phyloP scores from a whole-genome alignment of 2,329 filamentous ascomycete species.

The Pseudogymnoascus sp. region DNA sequence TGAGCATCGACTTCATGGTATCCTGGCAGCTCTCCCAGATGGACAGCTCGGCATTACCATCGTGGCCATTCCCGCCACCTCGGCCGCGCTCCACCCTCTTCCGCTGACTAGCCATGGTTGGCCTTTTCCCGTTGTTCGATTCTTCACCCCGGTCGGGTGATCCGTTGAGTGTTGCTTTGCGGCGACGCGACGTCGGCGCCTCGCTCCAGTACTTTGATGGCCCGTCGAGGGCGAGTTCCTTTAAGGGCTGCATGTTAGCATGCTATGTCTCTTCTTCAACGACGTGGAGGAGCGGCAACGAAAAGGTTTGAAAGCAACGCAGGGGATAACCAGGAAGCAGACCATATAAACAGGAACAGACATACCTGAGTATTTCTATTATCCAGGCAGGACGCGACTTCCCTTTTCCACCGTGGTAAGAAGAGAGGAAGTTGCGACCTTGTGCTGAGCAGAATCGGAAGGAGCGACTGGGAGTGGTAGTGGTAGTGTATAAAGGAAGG shows the following conservation, averaged over 20 bases:
- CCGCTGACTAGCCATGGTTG: background rate
- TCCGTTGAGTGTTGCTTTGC: background rate
- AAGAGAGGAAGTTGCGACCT: slow-evolving; percentile 6
- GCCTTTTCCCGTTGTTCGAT: background rate
- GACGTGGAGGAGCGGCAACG: background rate
- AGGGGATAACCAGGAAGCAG: slow-evolving; percentile 5
- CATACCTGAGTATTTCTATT: slow-evolving; percentile 9
- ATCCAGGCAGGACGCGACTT: slow-evolving; percentile 6
- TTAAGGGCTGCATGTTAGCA: background rate
- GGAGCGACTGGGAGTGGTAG: background rate
- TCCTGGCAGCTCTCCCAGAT: slow-evolving; percentile 7
- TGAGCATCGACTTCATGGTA: background rate
- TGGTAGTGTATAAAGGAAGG: background rate
- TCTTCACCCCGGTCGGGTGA: background rate
- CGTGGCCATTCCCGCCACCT: background rate
- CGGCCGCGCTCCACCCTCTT: slow-evolving; percentile 6
- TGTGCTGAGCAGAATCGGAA: background rate
- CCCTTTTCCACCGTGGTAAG: background rate
- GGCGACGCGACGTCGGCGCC: background rate
- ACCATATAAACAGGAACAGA: slow-evolving; percentile 7
- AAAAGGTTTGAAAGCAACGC: background rate
- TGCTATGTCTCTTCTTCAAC: background rate
- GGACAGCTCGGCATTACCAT: background rate
- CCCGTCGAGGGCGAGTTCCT: slow-evolving; percentile 7
- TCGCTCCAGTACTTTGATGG: slow-evolving; percentile 9